Evolutionary conservation across 1,284 basidiomycete genomes (phyloP), one percentile per base, ranked within the genome.

Genomic region (Trichosporon asahii): DNA sequence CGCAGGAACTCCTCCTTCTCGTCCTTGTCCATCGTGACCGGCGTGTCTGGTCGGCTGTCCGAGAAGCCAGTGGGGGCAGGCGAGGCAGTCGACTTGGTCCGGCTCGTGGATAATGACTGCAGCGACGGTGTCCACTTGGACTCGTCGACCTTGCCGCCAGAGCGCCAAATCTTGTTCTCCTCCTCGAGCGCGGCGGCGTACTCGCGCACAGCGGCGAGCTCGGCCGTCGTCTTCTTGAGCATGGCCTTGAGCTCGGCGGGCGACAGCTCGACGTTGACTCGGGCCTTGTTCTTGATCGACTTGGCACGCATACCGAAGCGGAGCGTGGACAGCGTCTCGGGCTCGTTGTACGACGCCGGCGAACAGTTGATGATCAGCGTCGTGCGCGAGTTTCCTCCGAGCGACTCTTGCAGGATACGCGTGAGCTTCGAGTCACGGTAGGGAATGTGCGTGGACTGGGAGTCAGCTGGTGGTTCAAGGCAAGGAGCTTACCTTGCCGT

Each of bases 381-480:
- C 23, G 97, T 99, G 55, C 97, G 90, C 37, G 96, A 98, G 85
- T 99, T 99, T 81, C 97, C 97, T 80, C 97, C 97, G 6, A 99
- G 88, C 33, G 97, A 99, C 85, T 99, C 98, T 94, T 99, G 97
- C 73, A 99, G 86, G 78, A 99, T 99, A 82, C 97, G 93, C 31
- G 97, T 99, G 75, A 99, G 90, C 83, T 99, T 99, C 23, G 97
- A 99, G 82, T 99, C 97, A 82, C 97, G 93, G 80, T 99, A 99
- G 0, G 97, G 97, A 69, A 99, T 92, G 81, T 99, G 95, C 75
- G 94, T 93, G 15, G 94, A 92, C 95, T 98, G 73, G 40, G 63
- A 74, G 68, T 60, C 6, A 63, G 64, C 53, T 33, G 18, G 27
- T 18, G 63, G 25, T 15, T 23, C 23, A 12, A 18, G 0, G 18